A percentile compares a stretch with the other conserved stretches of the same genome.
Conservation (phyloP, 208 protist species). For the Trichomonas tenax region DNA sequence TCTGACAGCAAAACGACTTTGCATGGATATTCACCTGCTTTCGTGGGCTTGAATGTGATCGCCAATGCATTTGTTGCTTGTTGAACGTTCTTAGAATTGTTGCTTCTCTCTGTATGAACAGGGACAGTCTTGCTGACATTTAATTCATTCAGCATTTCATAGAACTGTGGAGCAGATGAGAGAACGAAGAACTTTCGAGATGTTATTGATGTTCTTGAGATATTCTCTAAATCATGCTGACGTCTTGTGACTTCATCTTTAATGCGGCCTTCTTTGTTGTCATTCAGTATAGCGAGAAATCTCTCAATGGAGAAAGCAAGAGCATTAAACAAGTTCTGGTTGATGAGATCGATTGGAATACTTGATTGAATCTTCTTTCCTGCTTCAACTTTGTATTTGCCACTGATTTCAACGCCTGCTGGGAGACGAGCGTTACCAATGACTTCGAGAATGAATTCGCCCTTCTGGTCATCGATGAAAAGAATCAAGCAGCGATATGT, state of each 20-base stretch:
- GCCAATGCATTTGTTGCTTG: neutral
- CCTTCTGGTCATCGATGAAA: neutral
- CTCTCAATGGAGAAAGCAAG: neutral
- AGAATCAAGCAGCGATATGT: neutral
- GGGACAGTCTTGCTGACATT: neutral
- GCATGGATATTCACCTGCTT: conserved; percentile 15
- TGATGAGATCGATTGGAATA: neutral
- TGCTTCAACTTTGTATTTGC: neutral
- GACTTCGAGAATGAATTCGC: neutral
- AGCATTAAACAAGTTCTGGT: neutral
- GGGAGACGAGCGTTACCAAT: neutral
- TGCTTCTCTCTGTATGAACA: neutral
- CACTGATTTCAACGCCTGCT: neutral
- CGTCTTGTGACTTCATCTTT: neutral
- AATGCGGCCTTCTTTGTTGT: neutral
- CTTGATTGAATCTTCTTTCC: no score
- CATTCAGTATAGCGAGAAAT: neutral
- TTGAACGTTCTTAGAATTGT: neutral
- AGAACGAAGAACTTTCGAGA: neutral
- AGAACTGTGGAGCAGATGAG: neutral
- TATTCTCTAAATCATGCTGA: neutral
- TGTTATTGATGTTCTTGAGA: neutral
- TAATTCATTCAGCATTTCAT: neutral
- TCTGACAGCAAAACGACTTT: neutral
- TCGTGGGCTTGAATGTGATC: neutral